Evolutionary conservation across 768 basidiomycete species (phyloP).

Genomic region (Tulasnella sp.): DNA sequence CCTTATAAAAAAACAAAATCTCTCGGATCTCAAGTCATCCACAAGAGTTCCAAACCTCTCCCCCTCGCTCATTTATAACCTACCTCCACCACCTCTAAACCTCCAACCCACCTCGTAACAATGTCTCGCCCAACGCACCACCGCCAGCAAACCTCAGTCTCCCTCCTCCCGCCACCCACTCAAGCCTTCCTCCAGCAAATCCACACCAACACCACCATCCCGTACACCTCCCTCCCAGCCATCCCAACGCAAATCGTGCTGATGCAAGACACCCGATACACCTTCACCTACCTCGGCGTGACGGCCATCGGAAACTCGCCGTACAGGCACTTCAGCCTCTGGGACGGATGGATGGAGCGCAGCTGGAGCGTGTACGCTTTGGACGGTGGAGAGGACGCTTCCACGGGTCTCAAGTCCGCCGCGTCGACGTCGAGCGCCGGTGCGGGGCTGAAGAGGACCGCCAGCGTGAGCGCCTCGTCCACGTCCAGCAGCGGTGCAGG

Average conservation of each 20-base stretch:
- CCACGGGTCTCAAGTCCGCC: slow-evolving; percentile 1
- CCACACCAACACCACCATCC: slow-evolving; percentile 13
- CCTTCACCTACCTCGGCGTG: slow-evolving; percentile 14
- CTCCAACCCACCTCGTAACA: neutral
- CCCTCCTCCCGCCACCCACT: slow-evolving; percentile 11
- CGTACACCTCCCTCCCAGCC: slow-evolving; percentile 1
- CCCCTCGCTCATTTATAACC: neutral
- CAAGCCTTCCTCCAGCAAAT: slow-evolving; percentile 12
- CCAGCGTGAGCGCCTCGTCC: neutral
- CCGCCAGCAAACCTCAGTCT: slow-evolving; percentile 7
- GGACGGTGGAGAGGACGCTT: neutral
- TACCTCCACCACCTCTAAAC: neutral
- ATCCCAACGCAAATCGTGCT: slow-evolving; percentile 8
- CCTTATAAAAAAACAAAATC: neutral
- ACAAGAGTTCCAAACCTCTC: neutral
- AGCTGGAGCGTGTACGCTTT: slow-evolving; percentile 10
- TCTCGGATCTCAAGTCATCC: neutral
- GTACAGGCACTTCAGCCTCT: slow-evolving; percentile 8
- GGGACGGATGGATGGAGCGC: slow-evolving; percentile 16
- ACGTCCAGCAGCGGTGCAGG: neutral
- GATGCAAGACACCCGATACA: slow-evolving; percentile 10
- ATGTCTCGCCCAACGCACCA: slow-evolving; percentile 10
- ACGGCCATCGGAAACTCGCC: slow-evolving; percentile 15
- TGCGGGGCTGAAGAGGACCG: neutral
- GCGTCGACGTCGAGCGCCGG: neutral